A percentile compares a stretch with the other conserved stretches of the same genome.
These are phyloP conservation scores for Naganishia onofrii DNA, from an alignment of 768 basidiomycete genomes.

Conservation along the genomic window DNA sequence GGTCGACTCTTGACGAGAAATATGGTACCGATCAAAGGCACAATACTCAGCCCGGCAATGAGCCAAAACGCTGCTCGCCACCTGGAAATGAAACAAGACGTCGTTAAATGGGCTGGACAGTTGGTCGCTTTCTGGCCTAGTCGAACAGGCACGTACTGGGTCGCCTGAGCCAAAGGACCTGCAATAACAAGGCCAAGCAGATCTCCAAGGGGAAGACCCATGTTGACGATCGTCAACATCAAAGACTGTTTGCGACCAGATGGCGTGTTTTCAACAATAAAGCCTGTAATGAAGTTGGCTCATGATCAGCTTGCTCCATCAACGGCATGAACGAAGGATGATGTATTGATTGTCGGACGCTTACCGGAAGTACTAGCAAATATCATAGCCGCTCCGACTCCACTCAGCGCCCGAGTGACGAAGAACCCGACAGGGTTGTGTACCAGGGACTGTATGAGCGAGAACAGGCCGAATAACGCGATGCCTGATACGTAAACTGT, in stretches of 20 bases:
- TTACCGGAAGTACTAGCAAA: not conserved
- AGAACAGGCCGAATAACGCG: not conserved
- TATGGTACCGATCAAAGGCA: not conserved
- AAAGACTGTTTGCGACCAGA: not conserved
- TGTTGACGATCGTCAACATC: not conserved
- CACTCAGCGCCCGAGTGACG: not conserved
- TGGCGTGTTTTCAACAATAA: slow-evolving; percentile 3
- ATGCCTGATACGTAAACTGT: not conserved
- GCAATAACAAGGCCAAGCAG: not conserved
- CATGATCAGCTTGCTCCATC: too few relatives aligned
- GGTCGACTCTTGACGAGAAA: not conserved
- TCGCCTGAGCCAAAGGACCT: not conserved
- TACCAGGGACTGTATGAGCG: not conserved
- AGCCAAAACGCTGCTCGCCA: slow-evolving; percentile 11
- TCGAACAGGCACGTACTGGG: not conserved
- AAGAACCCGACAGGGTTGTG: not conserved
- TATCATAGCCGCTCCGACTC: not conserved
- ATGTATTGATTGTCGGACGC: not conserved
- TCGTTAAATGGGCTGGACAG: too few relatives aligned
- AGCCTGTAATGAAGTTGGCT: not conserved
- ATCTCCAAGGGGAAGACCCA: not conserved
- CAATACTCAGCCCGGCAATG: not conserved
- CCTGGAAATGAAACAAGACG: not conserved
- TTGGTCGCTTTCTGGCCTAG: not conserved
- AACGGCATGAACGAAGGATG: too few relatives aligned